Conservation (phyloP, 768 basidiomycete species). For the Tephrocybe sp. region DNA sequence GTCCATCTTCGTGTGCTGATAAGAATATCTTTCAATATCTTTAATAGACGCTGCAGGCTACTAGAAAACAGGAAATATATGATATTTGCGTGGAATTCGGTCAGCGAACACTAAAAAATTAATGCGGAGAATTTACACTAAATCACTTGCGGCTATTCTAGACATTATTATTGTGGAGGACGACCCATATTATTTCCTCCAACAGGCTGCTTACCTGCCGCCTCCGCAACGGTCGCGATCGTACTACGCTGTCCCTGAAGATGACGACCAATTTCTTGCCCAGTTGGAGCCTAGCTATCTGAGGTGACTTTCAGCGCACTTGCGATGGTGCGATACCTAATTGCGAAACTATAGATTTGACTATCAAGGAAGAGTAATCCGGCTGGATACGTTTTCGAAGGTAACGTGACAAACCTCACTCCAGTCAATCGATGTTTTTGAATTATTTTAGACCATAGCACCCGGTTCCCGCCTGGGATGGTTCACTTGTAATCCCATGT, state of each 20-base stretch:
- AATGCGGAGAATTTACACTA: background rate
- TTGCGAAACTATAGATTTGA: conserved; percentile 44
- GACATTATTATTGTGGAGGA: conserved; percentile 82
- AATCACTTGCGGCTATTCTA: conserved; percentile 18
- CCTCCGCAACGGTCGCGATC: conserved; percentile 30
- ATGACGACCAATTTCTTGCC: conserved; percentile 48
- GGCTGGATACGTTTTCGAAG: conserved; percentile 81
- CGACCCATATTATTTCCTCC: conserved; percentile 79
- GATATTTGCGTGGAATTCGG: conserved; percentile 81
- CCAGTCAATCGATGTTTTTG: background rate
- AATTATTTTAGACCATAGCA: conserved; percentile 55
- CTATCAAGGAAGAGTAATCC: conserved; percentile 79
- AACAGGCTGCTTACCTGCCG: conserved; percentile 52
- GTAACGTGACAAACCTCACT: conserved; percentile 29
- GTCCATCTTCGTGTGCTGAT: conserved; percentile 19
- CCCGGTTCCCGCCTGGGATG: conserved; percentile 79
- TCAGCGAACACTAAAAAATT: conserved; percentile 21
- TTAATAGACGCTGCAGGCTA: conserved; percentile 51
- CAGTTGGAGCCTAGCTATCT: conserved; percentile 62
- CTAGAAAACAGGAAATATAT: conserved; percentile 78
- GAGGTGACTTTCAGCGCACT: conserved; percentile 30
- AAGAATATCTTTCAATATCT: background rate
- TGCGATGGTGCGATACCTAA: background rate
- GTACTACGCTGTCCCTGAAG: conserved; percentile 13
- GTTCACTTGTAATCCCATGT: conserved; percentile 74